These are phyloP conservation scores for Mikania micrantha DNA, from an alignment of 129 eudicot species.

Conservation along the genomic window DNA sequence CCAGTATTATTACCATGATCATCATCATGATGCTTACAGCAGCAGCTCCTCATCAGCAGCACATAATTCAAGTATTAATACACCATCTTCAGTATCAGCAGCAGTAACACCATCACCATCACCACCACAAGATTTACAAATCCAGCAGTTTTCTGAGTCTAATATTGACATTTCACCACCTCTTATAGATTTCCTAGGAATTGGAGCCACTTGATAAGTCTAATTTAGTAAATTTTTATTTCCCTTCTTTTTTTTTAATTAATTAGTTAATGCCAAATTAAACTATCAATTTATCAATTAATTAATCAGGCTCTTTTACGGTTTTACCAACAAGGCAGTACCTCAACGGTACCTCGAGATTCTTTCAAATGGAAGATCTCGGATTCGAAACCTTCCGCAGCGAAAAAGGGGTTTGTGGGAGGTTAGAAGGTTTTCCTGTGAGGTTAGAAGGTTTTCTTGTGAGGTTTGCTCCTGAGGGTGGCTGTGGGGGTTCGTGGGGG, in stretches of 20 bases:
- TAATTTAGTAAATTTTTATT: constrained; percentile 1
- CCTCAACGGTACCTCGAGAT: too few species aligned
- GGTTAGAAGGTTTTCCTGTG: too few species aligned
- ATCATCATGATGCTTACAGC: constrained; percentile 15
- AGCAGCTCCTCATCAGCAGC: constrained; percentile 23
- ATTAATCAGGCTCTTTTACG: not conserved
- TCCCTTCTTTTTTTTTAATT: not conserved
- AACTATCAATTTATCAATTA: not conserved
- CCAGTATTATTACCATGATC: constrained; percentile 16
- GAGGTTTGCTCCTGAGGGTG: too few species aligned
- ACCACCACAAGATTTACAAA: constrained; percentile 41
- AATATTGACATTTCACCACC: constrained; percentile 52
- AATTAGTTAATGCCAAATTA: not conserved
- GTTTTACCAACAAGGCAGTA: too few species aligned
- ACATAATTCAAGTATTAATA: constrained; percentile 20
- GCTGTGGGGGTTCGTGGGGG: too few species aligned
- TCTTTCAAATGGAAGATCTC: too few species aligned
- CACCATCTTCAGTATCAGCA: constrained; percentile 24
- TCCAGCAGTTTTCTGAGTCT: constrained; percentile 35
- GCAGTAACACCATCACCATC: constrained; percentile 16
- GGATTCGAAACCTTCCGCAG: too few species aligned
- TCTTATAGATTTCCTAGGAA: constrained; percentile 96
- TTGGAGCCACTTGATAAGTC: constrained; percentile 69
- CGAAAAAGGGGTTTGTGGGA: too few species aligned
- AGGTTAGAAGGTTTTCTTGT: too few species aligned